Conservation (phyloP, 441 rosid genomes). For the Manihot esculenta region DNA sequence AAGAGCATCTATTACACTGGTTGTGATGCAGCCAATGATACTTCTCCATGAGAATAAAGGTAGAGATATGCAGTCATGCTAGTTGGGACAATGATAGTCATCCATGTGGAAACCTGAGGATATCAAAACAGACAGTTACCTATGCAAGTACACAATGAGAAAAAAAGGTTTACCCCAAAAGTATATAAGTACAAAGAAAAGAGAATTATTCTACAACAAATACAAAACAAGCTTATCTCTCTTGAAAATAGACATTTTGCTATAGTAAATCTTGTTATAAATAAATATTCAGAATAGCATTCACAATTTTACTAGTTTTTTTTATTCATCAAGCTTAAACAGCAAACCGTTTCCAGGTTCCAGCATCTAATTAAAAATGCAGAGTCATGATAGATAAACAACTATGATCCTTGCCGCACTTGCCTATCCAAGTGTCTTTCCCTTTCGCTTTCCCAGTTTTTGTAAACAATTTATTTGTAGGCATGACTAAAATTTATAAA, state of each 20-base stretch:
- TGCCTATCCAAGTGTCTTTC: neutral
- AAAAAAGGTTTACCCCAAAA: neutral
- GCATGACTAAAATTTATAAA: neutral
- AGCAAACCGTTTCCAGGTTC: neutral
- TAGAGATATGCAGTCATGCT: slow-evolving; percentile 95
- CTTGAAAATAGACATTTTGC: neutral
- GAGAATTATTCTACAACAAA: neutral
- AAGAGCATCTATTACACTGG: slow-evolving; percentile 99
- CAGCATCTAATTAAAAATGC: slow-evolving; percentile 4
- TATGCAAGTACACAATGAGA: neutral
- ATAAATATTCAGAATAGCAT: slow-evolving; percentile 3
- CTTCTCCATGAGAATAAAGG: slow-evolving; percentile 96
- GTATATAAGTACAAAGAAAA: neutral
- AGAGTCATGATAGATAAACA: neutral
- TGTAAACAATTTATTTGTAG: neutral
- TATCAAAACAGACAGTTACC: slow-evolving; percentile 21
- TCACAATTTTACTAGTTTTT: neutral
- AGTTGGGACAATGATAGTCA: slow-evolving; percentile 84
- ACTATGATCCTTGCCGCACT: neutral
- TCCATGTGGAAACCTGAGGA: slow-evolving; percentile 88
- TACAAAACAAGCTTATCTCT: neutral
- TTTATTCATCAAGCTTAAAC: neutral
- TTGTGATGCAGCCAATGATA: slow-evolving; percentile 92
- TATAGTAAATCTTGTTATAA: neutral
- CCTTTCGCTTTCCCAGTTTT: neutral